Base-by-base conservation (phyloP, 129 eudicot genomes). In the Flaveria trinervia region DNA sequence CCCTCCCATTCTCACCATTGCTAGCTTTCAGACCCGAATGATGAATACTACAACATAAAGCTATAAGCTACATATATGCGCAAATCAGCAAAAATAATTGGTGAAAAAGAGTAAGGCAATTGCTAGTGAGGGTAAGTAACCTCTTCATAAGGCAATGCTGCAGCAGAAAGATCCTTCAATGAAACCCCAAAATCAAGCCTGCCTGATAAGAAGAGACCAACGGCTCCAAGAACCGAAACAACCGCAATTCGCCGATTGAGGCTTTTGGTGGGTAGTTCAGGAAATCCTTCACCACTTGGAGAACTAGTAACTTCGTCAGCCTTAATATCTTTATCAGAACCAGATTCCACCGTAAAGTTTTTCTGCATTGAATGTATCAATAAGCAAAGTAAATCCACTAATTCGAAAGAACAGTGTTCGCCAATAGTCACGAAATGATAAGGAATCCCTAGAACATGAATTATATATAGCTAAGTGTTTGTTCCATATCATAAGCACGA, bases 141-240 rank as follows among this genome's bases (percentile, higher is more conserved):
- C 97, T 94, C 90, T 80, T 94, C 99, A 81, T 89, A 94, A 9
- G 97, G 90, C 69, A 94, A 79, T 48, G 97, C 93, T 56, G 83
- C 81, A 76, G 96, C 97, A 48, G 99, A 70, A 57, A 94, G 90
- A 76, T 91, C 99, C 74, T 89, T 89, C 79, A 94, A 82, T 14
- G 99, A 94, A 82, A 89, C 92, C 50, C 98, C 97, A 4, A 94
- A 91, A 83, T 91, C 99, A 52, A 94, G 87, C 14, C 97, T 88
- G 14, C 83, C 67, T 1, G 90, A 89, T 65, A 80, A 73, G 84
- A 91, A 94, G 10, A 94, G 88, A 28, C 97, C 99, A 7, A 94
- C 85, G 1, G 97, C 99, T 62, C 86, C 97, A 88, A 91, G 66
- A 14, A 81, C 75, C 28, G 99, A 87, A 82, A 77, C 85, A 43